Evolutionary conservation across 2,329 filamentous ascomycete species (phyloP), one percentile per base, ranked within the genome.

Genomic region (Phialocephala sp.): DNA sequence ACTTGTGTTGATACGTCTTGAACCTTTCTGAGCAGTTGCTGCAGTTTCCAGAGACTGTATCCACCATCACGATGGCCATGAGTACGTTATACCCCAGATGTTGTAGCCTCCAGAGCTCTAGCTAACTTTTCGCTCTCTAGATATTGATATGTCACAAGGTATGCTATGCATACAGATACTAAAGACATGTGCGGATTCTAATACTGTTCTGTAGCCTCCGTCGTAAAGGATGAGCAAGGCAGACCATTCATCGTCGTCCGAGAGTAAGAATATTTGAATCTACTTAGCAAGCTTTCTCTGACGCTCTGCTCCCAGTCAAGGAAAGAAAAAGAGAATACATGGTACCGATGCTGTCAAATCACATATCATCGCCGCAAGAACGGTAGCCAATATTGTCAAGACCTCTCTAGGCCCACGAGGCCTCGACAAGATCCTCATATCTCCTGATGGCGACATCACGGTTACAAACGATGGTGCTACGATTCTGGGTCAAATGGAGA

Each of bases 381-480:
- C 95, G 65, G 94, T 99, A 74, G 91, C 95, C 73, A 97, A 93
- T 82, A 95, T 99, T 74, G 93, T 99, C 81, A 97, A 97, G 85
- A 95, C 93, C 68, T 99, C 96, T 71, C 86, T 99, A 74, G 95
- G 95, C 59, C 95, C 95, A 62, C 91, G 95, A 73, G 95, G 95
- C 70, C 89, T 99, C 77, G 95, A 99, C 85, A 99, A 99, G 85
- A 99, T 99, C 77, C 87, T 99, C 74, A 99, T 99, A 75, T 99
- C 95, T 60, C 92, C 95, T 68, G 95, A 99, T 79, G 95, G 95
- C 79, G 95, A 99, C 81, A 99, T 99, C 79, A 99, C 95, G 68
- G 93, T 99, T 69, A 99, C 95, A 73, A 99, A 99, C 83, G 95
- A 99, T 82, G 95, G 95, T 76, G 96, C 96, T 63, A 99, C 95